Base-by-base conservation (phyloP, 495 filamentous ascomycete species). In the Corynascus novoguineensis region DNA sequence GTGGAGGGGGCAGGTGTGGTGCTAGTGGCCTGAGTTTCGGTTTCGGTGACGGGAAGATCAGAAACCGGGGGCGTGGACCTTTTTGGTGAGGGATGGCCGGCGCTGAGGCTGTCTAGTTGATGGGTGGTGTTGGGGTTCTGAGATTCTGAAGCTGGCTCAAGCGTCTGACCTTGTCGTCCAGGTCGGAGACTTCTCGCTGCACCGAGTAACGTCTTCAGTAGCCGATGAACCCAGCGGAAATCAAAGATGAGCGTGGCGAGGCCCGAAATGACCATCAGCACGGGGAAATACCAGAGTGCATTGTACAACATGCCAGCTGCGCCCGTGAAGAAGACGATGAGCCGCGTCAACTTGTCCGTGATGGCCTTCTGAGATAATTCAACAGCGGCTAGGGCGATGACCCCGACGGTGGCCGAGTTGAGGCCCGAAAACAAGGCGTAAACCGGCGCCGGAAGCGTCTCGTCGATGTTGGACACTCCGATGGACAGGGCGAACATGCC, bases 251-350 rank as follows among this genome's bases (percentile, higher is more conserved):
- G 66, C 0, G 85, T 83, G 0, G 72, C 69, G 29, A 84, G 72
- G 0, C 83, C 87, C 14, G 73, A 71, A 1, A 68, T 28, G 11
- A 83, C 53, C 78, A 92, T 86, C 9, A 95, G 62, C 1, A 87
- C 65, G 0, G 89, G 89, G 59, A 91, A 92, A 63, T 90, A 95
- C 89, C 87, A 95, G 0, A 92, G 71, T 0, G 87, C 82, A 53
- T 82, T 90, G 59, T 92, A 91, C 40, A 86, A 77, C 67, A 92
- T 70, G 6, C 88, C 89, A 0, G 85, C 86, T 3, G 78, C 73
- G 21, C 74, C 89, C 15, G 81, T 81, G n/a, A 89, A 63, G 53
- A 89, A 83, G 1, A 95, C 82, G 1, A 92, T 60, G 12, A 88
- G 74, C 1, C 89, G 71, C 0, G 87, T 85, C 28, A 91, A 35